A percentile compares a stretch with the other conserved stretches of the same genome.
These are phyloP conservation scores for Solanum lycopersicoides DNA, from an alignment of 257 asterid species.

Conservation along the genomic window DNA sequence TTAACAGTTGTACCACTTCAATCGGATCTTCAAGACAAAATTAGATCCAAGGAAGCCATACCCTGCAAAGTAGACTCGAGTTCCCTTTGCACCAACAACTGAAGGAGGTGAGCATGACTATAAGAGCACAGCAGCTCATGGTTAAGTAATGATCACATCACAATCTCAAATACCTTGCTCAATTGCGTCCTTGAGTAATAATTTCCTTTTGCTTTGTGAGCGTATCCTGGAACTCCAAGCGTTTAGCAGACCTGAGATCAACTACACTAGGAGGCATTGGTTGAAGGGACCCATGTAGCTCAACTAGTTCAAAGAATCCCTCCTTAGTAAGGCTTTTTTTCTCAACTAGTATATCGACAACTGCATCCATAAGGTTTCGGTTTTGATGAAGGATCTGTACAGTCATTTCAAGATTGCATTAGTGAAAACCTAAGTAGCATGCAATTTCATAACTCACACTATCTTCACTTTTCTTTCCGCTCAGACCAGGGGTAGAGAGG, in stretches of 20 bases:
- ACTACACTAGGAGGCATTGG: constrained; percentile 57
- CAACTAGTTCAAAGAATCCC: constrained; percentile 61
- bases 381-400: constrained; percentile 68
- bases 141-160: background rate
- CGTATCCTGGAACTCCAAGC: constrained; percentile 27
- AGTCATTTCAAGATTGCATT: background rate
- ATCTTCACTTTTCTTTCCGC: background rate
- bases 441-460: background rate
- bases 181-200: background rate
- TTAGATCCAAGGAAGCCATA: background rate
- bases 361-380: constrained; percentile 60
- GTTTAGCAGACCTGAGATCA: constrained; percentile 56
- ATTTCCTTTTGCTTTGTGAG: constrained; percentile 20
- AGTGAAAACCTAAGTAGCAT: background rate
- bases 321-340: constrained; percentile 70
- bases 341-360: constrained; percentile 53
- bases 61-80: background rate
- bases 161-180: background rate
- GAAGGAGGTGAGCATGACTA: background rate
- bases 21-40: background rate
- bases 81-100: background rate
- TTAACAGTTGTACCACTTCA: background rate
- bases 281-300: constrained; percentile 59
- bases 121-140: background rate
- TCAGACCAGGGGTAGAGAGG: background rate